Evolutionary conservation across 495 filamentous ascomycete species (phyloP).

Genomic region (Pseudoneurospora amorphoporcata): DNA sequence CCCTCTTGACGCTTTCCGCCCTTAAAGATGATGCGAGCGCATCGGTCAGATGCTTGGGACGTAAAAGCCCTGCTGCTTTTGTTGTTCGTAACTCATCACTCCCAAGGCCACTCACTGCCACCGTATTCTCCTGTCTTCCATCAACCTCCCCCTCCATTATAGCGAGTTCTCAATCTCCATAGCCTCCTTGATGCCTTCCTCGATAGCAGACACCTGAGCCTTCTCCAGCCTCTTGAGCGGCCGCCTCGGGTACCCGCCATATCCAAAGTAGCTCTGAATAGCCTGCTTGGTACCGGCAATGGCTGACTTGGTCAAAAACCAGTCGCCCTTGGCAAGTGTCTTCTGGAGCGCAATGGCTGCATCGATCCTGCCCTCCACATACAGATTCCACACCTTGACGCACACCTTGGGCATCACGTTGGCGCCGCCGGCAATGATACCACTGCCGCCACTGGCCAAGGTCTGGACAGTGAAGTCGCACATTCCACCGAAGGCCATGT

Average conservation of each 20-base stretch:
- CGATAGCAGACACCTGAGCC: constrained; percentile 50
- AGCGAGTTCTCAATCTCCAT: constrained; percentile 44
- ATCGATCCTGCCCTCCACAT: constrained; percentile 56
- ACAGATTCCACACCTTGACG: constrained; percentile 73
- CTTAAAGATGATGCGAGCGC: neutral
- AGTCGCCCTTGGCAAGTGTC: constrained; percentile 64
- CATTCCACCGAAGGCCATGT: constrained; percentile 83
- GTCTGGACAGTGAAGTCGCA: constrained; percentile 84
- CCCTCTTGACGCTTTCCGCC: neutral
- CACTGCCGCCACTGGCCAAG: constrained; percentile 65
- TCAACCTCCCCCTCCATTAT: constrained; percentile 7
- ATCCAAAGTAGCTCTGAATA: constrained; percentile 74
- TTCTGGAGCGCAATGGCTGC: constrained; percentile 68
- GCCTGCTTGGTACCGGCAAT: constrained; percentile 81
- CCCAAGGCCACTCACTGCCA: neutral
- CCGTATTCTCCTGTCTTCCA: neutral
- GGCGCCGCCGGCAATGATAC: constrained; percentile 78
- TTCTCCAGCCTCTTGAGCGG: constrained; percentile 61
- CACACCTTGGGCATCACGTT: constrained; percentile 79
- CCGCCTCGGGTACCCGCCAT: constrained; percentile 67
- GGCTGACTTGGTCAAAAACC: constrained; percentile 76
- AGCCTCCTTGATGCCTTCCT: constrained; percentile 61
- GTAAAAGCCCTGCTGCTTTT: neutral
- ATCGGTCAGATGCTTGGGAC: neutral
- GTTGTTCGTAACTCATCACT: neutral